These are phyloP conservation scores for Alloteropsis angusta DNA, from an alignment of 202 grass and related monocot genomes.

Conservation along the genomic window DNA sequence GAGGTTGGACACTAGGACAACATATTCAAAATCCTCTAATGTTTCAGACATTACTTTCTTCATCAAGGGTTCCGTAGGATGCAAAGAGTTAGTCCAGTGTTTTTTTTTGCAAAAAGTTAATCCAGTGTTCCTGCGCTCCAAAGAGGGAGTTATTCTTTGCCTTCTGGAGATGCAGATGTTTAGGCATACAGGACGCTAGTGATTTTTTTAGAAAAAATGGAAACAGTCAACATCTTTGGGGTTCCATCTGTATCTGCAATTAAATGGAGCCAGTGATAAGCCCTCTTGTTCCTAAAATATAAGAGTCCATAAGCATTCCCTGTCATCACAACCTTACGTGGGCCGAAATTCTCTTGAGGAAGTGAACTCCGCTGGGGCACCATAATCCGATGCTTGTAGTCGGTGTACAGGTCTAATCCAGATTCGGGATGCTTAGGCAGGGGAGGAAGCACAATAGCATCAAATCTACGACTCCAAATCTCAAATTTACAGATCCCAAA, in stretches of 20 bases:
- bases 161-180: not conserved
- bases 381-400: not conserved
- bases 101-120: too few relatives aligned
- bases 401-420: not conserved
- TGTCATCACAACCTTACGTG: not conserved
- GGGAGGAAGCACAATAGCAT: not conserved
- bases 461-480: not conserved
- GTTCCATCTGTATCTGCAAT: not conserved
- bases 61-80: not conserved
- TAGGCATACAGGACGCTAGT: not conserved
- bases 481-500: not conserved
- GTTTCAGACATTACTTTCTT: not conserved
- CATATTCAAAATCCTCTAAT: not conserved
- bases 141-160: not conserved
- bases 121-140: not conserved
- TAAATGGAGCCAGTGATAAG: not conserved
- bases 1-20: not conserved
- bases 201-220: not conserved
- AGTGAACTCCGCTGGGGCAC: not conserved
- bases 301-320: not conserved
- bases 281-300: not conserved
- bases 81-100: too few relatives aligned
- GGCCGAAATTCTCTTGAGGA: not conserved
- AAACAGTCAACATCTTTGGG: not conserved
- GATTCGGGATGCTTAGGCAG: not conserved